phyloP scores from a whole-genome alignment of 2,329 filamentous ascomycete genomes.

The Teratosphaeria destructans region DNA sequence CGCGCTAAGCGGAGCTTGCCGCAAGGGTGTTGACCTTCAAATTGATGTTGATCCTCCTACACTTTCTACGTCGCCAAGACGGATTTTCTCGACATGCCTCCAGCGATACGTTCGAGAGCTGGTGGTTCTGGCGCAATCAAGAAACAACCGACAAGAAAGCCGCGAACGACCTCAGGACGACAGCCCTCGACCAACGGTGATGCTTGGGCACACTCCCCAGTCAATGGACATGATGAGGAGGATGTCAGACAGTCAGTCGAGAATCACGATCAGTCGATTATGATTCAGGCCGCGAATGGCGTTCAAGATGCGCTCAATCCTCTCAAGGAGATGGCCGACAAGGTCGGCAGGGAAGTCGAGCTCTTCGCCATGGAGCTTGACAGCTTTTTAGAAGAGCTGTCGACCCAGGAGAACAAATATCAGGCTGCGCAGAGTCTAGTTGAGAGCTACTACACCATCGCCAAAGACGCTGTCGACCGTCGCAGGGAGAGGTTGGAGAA shows the following conservation, averaged over 20 bases:
- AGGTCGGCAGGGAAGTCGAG: constrained; percentile 72
- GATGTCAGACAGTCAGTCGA: constrained; percentile 5
- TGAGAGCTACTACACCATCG: constrained; percentile 37
- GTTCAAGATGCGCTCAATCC: constrained; percentile 28
- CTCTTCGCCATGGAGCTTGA: constrained; percentile 76
- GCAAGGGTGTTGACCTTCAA: not conserved
- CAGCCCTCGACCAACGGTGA: not conserved
- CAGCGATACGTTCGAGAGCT: not conserved
- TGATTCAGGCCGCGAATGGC: not conserved
- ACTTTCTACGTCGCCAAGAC: not conserved
- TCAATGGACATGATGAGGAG: constrained; percentile 3
- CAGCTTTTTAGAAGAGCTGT: constrained; percentile 48
- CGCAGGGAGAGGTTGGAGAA: constrained; percentile 33
- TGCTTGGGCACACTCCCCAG: not conserved
- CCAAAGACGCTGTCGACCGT: constrained; percentile 39
- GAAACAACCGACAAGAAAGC: constrained; percentile 3
- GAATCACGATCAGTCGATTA: not conserved
- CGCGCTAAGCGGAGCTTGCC: not conserved
- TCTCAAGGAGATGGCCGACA: constrained; percentile 54
- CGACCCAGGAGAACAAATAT: constrained; percentile 38
- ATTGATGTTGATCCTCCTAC: not conserved
- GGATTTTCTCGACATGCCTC: not conserved
- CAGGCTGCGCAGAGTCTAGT: constrained; percentile 54
- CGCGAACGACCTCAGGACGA: not conserved
- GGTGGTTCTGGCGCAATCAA: not conserved